Percentiles rank a stretch among this genome's conserved stretches.
phyloP scores from a whole-genome alignment of 2,329 filamentous ascomycete genomes.

The Stagonosporopsis vannaccii region DNA sequence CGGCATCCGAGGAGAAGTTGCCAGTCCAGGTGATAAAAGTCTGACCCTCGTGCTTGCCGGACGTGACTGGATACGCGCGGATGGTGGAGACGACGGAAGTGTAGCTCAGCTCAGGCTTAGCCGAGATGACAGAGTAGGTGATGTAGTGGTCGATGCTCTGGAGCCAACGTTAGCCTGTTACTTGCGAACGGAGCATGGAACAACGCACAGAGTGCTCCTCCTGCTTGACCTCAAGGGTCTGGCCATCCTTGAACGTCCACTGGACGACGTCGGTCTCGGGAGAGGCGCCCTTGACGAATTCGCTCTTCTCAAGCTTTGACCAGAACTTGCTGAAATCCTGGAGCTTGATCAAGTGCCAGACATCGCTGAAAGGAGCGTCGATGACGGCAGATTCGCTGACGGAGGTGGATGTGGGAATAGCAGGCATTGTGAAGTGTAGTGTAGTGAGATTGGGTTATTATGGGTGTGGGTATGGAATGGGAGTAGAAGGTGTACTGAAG shows the following conservation, averaged over 20 bases:
- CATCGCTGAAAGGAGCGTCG: conserved; percentile 68
- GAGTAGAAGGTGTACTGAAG: conserved; percentile 18
- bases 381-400: conserved; percentile 73
- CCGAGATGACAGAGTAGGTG: conserved; percentile 75
- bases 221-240: conserved; percentile 74
- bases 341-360: conserved; percentile 80
- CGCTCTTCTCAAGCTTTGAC: conserved; percentile 66
- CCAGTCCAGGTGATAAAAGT: conserved; percentile 75
- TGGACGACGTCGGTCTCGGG: conserved; percentile 72
- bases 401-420: conserved; percentile 71
- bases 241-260: conserved; percentile 76
- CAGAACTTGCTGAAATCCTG: conserved; percentile 73
- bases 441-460: background rate
- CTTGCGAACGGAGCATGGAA: background rate
- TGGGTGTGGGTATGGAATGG: conserved; percentile 1
- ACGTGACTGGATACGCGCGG: conserved; percentile 70
- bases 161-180: background rate
- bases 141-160: conserved; percentile 77
- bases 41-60: conserved; percentile 67
- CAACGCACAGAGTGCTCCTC: conserved; percentile 73
- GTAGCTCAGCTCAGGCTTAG: conserved; percentile 70
- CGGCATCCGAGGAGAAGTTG: conserved; percentile 74
- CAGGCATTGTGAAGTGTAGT: conserved; percentile 13
- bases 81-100: conserved; percentile 72
- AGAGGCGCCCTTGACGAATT: conserved; percentile 68